Evolutionary conservation across 2,329 filamentous ascomycete species (phyloP).

Genomic region (Colletotrichum camelliae): DNA sequence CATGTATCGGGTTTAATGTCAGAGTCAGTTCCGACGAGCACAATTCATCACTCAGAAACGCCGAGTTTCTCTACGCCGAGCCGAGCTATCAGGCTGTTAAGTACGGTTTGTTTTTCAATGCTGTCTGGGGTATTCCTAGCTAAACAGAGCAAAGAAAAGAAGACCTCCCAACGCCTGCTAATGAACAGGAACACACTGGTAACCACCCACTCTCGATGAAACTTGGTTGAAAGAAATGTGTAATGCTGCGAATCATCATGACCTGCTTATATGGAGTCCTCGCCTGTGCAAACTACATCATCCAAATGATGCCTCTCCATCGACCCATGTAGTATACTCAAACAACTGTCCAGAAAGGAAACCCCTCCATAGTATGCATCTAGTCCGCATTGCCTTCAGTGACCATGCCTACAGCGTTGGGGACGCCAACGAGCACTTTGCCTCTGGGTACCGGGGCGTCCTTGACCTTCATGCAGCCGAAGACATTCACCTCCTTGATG

Average conservation of each 20-base stretch:
- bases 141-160: not conserved
- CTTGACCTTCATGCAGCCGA: constrained; percentile 68
- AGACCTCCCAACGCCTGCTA: not conserved
- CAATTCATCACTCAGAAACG: not conserved
- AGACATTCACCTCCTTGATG: constrained; percentile 64
- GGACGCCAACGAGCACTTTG: constrained; percentile 62
- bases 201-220: not conserved
- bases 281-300: not conserved
- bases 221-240: not conserved
- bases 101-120: not conserved
- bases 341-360: not conserved
- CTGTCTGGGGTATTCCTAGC: not conserved
- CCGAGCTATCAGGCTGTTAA: not conserved
- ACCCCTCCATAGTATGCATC: not conserved
- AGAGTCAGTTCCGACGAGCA: not conserved
- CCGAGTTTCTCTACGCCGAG: not conserved
- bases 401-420: constrained; percentile 65
- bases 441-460: constrained; percentile 59
- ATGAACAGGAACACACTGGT: not conserved
- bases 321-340: not conserved
- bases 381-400: constrained; percentile 48
- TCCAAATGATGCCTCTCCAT: not conserved
- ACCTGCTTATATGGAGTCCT: not conserved
- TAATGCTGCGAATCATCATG: not conserved
- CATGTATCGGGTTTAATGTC: not conserved